These are phyloP conservation scores for Suillus sp. DNA, from an alignment of 768 basidiomycete species.

Conservation along the genomic window DNA sequence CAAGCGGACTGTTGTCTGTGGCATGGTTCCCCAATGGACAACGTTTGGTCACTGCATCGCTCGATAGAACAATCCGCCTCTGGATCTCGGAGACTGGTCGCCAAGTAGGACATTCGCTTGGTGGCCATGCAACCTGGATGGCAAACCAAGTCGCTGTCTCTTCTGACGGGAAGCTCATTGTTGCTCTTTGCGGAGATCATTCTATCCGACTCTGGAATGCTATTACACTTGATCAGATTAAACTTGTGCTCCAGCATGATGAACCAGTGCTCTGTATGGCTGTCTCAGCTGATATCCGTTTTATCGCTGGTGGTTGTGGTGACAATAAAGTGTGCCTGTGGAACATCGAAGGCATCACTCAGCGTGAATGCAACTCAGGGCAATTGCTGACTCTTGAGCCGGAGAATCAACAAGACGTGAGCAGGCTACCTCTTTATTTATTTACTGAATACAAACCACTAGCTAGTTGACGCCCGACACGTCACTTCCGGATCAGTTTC, in stretches of 20 bases:
- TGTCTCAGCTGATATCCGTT: not conserved
- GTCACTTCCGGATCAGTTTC: not conserved
- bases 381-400: not conserved
- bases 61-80: not conserved
- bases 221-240: not conserved
- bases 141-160: not conserved
- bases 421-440: not conserved
- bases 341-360: not conserved
- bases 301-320: not conserved
- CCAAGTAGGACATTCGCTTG: not conserved
- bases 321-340: not conserved
- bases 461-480: not conserved
- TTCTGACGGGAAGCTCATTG: not conserved
- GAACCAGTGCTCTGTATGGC: not conserved
- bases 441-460: not conserved
- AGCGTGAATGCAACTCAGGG: not conserved
- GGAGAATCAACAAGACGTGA: not conserved
- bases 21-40: conserved; percentile 1
- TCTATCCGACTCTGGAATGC: not conserved
- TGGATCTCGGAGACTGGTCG: not conserved
- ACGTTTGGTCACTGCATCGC: not conserved
- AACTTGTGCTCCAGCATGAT: not conserved
- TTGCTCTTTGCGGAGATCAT: not conserved
- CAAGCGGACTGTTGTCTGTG: not conserved
- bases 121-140: not conserved